A percentile compares a stretch with the other conserved stretches of the same genome.
Conservation (phyloP, 78 protist genomes). For the slime mould (Dictyostelium discoideum) region DNA sequence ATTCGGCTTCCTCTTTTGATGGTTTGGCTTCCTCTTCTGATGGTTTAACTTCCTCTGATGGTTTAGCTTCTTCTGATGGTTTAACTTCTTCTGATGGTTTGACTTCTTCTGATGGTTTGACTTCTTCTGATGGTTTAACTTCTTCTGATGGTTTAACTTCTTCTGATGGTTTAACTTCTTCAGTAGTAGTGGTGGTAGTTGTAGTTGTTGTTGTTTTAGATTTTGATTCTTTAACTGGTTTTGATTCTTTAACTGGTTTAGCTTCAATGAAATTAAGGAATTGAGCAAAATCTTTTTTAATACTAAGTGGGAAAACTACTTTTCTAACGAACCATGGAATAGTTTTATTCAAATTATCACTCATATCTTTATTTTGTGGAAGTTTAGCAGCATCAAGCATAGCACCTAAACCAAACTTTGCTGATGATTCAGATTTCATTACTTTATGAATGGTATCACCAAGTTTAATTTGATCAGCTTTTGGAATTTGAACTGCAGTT, state of each 20-base stretch:
- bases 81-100: not conserved
- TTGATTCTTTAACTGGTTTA: not conserved
- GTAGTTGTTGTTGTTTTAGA: not conserved
- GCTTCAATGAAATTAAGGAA: not conserved
- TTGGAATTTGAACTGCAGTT: not conserved
- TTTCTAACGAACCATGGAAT: slow-evolving; percentile 60
- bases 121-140: not conserved
- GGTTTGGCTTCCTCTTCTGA: not conserved
- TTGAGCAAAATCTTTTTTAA: slow-evolving; percentile 31
- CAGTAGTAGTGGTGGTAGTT: not conserved
- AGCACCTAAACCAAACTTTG: not conserved
- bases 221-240: not conserved
- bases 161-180: not conserved
- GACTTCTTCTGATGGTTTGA: not conserved
- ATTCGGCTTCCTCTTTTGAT: not conserved
- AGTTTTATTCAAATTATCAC: not conserved
- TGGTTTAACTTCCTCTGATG: not conserved
- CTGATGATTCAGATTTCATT: not conserved
- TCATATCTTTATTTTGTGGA: slow-evolving; percentile 2
- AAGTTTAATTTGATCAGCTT: slow-evolving; percentile 23
- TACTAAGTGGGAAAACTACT: not conserved
- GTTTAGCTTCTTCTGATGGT: not conserved
- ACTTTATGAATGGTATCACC: not conserved
- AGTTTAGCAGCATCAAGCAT: slow-evolving; percentile 7
- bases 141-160: not conserved